Conservation (phyloP, 108 stramenopile genomes). For the Fistulifera pelliculosa region DNA sequence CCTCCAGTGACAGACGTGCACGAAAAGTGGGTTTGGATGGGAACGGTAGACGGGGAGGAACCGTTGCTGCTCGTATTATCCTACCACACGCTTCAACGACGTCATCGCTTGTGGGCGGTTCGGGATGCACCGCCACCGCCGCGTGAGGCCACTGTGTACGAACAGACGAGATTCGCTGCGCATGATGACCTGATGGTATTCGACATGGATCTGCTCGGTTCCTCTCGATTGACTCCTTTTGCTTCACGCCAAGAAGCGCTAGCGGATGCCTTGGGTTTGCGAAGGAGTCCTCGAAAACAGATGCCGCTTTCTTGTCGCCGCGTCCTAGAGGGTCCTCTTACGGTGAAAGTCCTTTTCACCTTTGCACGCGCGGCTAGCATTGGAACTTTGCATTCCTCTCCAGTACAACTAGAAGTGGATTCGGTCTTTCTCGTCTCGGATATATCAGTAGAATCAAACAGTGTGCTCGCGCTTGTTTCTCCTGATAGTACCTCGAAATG, state of each 20-base stretch:
- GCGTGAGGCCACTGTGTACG: conserved; percentile 2
- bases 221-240: conserved; percentile 1
- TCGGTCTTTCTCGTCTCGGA: no score
- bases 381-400: no score
- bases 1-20: conserved; percentile 32
- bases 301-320: no score
- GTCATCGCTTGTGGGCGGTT: conserved; percentile 48
- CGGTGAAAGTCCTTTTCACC: no score
- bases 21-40: conserved; percentile 58
- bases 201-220: background rate
- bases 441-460: no score
- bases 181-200: conserved; percentile 11
- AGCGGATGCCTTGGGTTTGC: conserved; percentile 43
- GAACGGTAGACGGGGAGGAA: conserved; percentile 14
- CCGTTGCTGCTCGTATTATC: conserved; percentile 32
- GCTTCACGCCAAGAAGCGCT: conserved; percentile 28
- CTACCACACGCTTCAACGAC: conserved; percentile 28
- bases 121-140: conserved; percentile 29
- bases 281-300: conserved; percentile 20
- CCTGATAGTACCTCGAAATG: background rate
- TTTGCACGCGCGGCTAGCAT: no score
- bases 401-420: no score
- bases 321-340: no score
- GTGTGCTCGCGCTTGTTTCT: no score
- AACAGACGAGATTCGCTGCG: conserved; percentile 25